Conservation (phyloP, 129 eudicot genomes). For the Saposhnikovia divaricata region DNA sequence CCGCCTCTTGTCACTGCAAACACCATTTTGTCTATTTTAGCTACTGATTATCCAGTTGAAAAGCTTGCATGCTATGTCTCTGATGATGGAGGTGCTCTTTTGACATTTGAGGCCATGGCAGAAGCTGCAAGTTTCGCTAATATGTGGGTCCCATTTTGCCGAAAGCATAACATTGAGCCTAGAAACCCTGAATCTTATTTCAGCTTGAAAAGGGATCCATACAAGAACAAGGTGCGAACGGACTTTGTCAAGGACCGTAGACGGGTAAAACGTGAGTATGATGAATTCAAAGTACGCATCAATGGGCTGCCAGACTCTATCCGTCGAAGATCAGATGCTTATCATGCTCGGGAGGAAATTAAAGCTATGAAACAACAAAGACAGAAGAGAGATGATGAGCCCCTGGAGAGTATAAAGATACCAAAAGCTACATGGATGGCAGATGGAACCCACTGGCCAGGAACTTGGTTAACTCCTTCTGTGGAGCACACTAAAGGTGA, state of each 20-base stretch:
- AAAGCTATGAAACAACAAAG: conserved; percentile 56
- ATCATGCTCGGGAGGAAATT: conserved; percentile 57
- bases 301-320: conserved; percentile 60
- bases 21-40: conserved; percentile 57
- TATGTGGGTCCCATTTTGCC: conserved; percentile 64
- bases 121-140: conserved; percentile 72
- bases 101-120: conserved; percentile 69
- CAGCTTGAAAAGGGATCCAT: conserved; percentile 46
- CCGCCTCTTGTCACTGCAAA: conserved; percentile 75
- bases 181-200: conserved; percentile 64
- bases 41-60: conserved; percentile 58
- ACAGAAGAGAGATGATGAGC: conserved; percentile 40
- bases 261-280: conserved; percentile 52
- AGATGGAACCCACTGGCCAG: conserved; percentile 76
- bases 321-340: conserved; percentile 68
- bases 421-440: conserved; percentile 75
- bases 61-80: conserved; percentile 63
- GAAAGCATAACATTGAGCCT: conserved; percentile 58
- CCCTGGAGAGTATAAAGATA: conserved; percentile 39
- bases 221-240: conserved; percentile 47
- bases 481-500: conserved; percentile 59
- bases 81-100: conserved; percentile 66
- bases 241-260: conserved; percentile 74
- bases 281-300: conserved; percentile 65
- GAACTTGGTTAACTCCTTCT: conserved; percentile 49